Conservation (phyloP, 371 early-diverging fungal species). For the Conidiobolus incongruus region DNA sequence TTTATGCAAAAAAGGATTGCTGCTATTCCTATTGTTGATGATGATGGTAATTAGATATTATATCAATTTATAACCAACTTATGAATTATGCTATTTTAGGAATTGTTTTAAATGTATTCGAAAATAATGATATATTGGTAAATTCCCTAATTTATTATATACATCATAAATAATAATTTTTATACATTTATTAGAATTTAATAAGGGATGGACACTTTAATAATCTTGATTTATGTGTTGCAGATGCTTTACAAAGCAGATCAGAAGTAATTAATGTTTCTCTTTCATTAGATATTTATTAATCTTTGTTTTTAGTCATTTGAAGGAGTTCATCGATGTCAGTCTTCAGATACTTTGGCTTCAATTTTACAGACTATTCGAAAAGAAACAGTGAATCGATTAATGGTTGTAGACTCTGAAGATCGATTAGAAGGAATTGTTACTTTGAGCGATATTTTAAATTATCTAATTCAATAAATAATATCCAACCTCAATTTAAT, state of each 20-base stretch:
- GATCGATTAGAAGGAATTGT: slow-evolving; percentile 66
- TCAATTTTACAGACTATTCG: slow-evolving; percentile 70
- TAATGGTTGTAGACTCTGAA: slow-evolving; percentile 72
- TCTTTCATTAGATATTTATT: not conserved
- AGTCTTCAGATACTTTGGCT: slow-evolving; percentile 55
- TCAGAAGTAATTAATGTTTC: slow-evolving; percentile 23
- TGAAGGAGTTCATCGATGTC: slow-evolving; percentile 85
- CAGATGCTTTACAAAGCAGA: slow-evolving; percentile 56
- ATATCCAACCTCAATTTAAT: too few relatives aligned
- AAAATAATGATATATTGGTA: slow-evolving; percentile 85
- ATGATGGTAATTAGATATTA: slow-evolving; percentile 23
- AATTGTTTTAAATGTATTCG: slow-evolving; percentile 77
- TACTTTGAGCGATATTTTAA: slow-evolving; percentile 67
- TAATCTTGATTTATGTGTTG: slow-evolving; percentile 62
- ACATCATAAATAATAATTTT: slow-evolving; percentile 4
- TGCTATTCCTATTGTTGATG: slow-evolving; percentile 80
- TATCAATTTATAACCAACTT: not conserved
- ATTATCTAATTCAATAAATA: slow-evolving; percentile 21
- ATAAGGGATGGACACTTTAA: slow-evolving; percentile 37
- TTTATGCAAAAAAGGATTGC: slow-evolving; percentile 74
- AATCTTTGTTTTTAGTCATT: slow-evolving; percentile 28
- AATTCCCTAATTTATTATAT: slow-evolving; percentile 1
- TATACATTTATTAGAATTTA: slow-evolving; percentile 19
- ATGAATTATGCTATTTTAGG: slow-evolving; percentile 12
- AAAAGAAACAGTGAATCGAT: slow-evolving; percentile 58